phyloP scores from a whole-genome alignment of 192 early-diverging fungal species.

The Backusella morwellensis region DNA sequence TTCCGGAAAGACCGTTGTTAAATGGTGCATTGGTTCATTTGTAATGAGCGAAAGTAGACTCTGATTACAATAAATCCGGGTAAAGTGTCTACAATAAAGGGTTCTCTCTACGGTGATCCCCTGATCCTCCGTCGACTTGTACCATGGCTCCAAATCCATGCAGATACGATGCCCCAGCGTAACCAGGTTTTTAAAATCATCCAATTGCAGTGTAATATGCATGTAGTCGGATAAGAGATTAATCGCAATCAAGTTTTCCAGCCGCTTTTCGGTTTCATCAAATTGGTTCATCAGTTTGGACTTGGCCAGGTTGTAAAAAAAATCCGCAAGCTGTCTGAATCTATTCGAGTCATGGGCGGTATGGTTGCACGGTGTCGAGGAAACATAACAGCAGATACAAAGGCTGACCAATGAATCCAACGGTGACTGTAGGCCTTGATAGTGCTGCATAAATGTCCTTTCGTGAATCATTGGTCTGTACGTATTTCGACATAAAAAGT shows the following conservation, averaged over 20 bases:
- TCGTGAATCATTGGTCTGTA: neutral
- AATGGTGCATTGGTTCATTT: neutral
- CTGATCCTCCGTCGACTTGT: neutral
- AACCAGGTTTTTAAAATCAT: neutral
- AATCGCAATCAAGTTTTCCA: neutral
- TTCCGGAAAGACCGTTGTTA: neutral
- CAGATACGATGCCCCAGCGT: neutral
- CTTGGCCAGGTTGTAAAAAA: neutral
- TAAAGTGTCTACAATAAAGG: neutral
- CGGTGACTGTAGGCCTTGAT: neutral
- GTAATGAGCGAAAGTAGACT: neutral
- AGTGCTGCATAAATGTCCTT: neutral
- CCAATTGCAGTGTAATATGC: neutral
- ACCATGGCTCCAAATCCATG: neutral
- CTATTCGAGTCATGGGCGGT: neutral
- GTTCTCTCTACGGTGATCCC: neutral
- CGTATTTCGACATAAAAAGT: neutral
- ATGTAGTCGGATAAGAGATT: neutral
- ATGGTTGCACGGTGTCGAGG: neutral
- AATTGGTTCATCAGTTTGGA: neutral
- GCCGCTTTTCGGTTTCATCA: neutral
- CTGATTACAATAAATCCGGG: neutral
- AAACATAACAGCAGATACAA: neutral
- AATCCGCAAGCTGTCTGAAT: neutral
- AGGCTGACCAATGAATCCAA: neutral